Conservation (phyloP, 1,284 basidiomycete genomes). For the Ceratobasidium sp. region DNA sequence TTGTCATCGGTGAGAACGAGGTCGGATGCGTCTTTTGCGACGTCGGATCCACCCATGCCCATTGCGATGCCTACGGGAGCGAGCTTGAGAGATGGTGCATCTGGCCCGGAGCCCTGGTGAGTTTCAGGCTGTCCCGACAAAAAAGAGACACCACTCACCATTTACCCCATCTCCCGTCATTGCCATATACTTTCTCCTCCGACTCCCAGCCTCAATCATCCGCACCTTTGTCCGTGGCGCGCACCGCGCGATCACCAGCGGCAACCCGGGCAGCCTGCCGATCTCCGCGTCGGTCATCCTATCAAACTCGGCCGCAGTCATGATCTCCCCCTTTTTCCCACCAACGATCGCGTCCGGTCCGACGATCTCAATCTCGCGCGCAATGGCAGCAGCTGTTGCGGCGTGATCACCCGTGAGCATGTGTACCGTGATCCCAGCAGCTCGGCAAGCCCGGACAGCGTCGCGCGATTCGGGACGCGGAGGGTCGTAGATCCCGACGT, state of each 20-base stretch:
- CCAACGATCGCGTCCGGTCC: conserved; percentile 69
- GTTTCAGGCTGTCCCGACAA: too few relatives aligned
- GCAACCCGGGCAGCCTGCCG: conserved; percentile 63
- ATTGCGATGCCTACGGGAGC: too few relatives aligned
- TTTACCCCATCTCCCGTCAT: conserved; percentile 68
- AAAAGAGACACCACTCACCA: too few relatives aligned
- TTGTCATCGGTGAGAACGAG: too few relatives aligned
- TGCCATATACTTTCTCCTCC: conserved; percentile 56
- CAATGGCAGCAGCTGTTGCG: conserved; percentile 61
- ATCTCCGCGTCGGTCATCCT: conserved; percentile 69
- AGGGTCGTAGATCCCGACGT: conserved; percentile 76
- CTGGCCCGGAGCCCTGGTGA: not conserved
- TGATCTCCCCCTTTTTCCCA: conserved; percentile 76
- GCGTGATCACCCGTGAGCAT: conserved; percentile 57
- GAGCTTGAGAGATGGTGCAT: conserved; percentile 64
- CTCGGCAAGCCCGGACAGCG: too few relatives aligned
- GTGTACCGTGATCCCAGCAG: conserved; percentile 47
- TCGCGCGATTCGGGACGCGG: conserved; percentile 67
- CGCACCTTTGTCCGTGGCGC: conserved; percentile 61
- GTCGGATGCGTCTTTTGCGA: too few relatives aligned
- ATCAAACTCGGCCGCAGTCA: too few relatives aligned
- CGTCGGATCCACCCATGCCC: too few relatives aligned
- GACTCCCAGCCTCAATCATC: conserved; percentile 68
- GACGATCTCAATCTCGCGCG: conserved; percentile 71
- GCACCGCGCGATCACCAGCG: conserved; percentile 70